A percentile compares a stretch with the other conserved stretches of the same genome.
Conservation (phyloP, 352 stramenopile species). For the Pythium sukuiense region DNA sequence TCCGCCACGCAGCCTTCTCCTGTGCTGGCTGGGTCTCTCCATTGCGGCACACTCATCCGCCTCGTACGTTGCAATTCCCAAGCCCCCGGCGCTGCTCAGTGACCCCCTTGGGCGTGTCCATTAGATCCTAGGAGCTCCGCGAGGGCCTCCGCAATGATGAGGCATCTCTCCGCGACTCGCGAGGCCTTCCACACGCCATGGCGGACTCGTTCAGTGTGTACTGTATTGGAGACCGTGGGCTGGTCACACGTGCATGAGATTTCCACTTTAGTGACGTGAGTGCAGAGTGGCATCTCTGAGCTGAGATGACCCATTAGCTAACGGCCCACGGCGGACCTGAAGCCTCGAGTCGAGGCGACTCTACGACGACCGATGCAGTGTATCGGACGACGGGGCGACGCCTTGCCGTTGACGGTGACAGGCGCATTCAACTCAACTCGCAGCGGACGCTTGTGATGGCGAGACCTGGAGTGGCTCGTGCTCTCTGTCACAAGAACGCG, state of each 20-base stretch:
- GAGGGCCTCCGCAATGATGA: too few species aligned
- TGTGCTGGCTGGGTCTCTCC: too few species aligned
- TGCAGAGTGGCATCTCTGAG: not conserved
- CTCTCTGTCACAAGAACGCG: conserved; percentile 1
- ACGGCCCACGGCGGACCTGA: not conserved
- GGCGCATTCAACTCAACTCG: not conserved
- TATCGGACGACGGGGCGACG: not conserved
- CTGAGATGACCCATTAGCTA: conserved; percentile 23
- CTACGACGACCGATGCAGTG: not conserved
- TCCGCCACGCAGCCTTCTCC: too few species aligned
- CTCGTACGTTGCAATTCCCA: too few species aligned
- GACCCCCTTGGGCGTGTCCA: not conserved
- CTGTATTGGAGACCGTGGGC: too few species aligned
- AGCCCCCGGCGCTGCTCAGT: too few species aligned
- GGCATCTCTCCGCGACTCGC: too few species aligned
- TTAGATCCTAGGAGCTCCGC: not conserved
- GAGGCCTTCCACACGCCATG: too few species aligned
- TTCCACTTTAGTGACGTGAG: not conserved
- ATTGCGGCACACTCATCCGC: too few species aligned
- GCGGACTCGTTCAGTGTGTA: too few species aligned
- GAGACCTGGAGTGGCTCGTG: not conserved
- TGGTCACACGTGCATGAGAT: not conserved
- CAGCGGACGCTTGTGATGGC: not conserved
- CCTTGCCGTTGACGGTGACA: not conserved
- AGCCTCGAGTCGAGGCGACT: too few species aligned